Percentiles rank a stretch among this genome's conserved stretches.
Conservation (phyloP, 2,329 filamentous ascomycete genomes). For the Nectriaceae sp. region DNA sequence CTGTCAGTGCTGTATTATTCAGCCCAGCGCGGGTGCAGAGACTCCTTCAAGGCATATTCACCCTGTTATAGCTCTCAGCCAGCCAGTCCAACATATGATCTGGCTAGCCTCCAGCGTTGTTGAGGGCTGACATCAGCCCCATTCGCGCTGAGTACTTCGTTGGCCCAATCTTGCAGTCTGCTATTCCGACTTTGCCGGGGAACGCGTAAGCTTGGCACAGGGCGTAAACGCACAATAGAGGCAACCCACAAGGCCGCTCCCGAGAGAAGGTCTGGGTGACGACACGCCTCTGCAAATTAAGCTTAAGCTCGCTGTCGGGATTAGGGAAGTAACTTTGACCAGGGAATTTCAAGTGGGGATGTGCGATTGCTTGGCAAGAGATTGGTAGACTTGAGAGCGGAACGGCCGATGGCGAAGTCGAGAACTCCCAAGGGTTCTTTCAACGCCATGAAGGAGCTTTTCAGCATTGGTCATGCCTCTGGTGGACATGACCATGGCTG, state of each 20-base stretch:
- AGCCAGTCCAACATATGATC: too few species aligned
- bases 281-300: constrained; percentile 26
- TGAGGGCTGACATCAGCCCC: constrained; percentile 22
- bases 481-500: too few species aligned
- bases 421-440: too few species aligned
- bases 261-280: constrained; percentile 4
- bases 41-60: too few species aligned
- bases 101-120: too few species aligned
- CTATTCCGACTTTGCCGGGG: constrained; percentile 28
- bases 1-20: too few species aligned
- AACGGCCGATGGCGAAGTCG: neutral
- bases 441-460: too few species aligned
- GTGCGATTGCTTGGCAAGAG: constrained; percentile 6
- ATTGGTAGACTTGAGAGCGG: constrained; percentile 5
- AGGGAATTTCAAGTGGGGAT: constrained; percentile 8
- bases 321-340: constrained; percentile 10
- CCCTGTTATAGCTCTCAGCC: too few species aligned
- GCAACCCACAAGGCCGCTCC: neutral
- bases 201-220: constrained; percentile 24
- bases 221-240: constrained; percentile 4
- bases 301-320: constrained; percentile 28
- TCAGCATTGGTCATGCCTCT: too few species aligned
- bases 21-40: too few species aligned
- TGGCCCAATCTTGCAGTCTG: constrained; percentile 7
- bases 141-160: constrained; percentile 5